Evolutionary conservation across 2,329 filamentous ascomycete species (phyloP), one percentile per base, ranked within the genome.

Genomic region (Claviceps maximensis): DNA sequence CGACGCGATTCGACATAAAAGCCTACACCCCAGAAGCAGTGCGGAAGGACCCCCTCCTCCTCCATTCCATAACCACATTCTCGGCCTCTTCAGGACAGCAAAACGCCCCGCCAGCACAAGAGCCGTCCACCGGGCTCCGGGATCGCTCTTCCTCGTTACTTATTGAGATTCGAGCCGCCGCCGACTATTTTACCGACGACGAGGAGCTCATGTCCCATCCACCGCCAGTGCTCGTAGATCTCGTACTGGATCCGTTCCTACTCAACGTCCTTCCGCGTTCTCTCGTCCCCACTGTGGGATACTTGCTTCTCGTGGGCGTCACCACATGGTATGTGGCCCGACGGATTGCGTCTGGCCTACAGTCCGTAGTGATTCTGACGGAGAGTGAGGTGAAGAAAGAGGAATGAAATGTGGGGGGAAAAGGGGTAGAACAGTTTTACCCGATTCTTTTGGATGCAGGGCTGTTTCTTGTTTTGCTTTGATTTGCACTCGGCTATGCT

Each of bases 161-260:
- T 53, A 77, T 97, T 2, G 84, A 81, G 57, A 74, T 97, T 51
- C 75, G 78, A 57, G 80, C 89, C 15, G 81, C 84, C 21, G 89
- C 93, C 47, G 88, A 94, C 61, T 98, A 91, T 72, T 94, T 87
- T 68, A 86, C 87, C 12, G 76, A 81, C 54, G 78, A 95, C 64
- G 69, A 73, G 56, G 76, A 76, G 1, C 76, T 95, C 61, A 97
- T 97, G 91, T 69, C 73, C 49, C 62, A 76, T 56, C 85, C 87
- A 15, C 83, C 84, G 2, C 79, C 82, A 0, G 89, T 97, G 4
- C 72, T 82, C 51, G 85, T 85, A 50, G 91, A 98, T 60, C 69
- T 83, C 67, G 86, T 96, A 61, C 79, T 98, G 25, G 93, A 97
- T 67, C 89, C 89, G 0, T 97, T 84, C 63, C 56, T 94, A 42